Evolutionary conservation across 1,284 basidiomycete genomes (phyloP).

Genomic region (Stygiomarasmius scandens): DNA sequence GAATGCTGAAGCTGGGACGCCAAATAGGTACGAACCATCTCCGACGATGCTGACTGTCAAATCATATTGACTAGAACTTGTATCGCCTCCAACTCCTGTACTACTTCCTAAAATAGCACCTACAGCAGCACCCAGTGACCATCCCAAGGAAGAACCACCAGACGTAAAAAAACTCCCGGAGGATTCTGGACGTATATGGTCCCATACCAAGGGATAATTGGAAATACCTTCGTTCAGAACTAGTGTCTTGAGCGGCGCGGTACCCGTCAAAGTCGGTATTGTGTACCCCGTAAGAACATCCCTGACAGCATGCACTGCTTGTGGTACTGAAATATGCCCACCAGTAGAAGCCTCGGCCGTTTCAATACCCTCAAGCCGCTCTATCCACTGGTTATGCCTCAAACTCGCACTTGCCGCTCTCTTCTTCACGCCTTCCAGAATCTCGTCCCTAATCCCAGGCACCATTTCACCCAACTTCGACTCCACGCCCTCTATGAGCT

Average conservation of each 20-base stretch:
- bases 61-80: constrained; percentile 36
- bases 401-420: constrained; percentile 21
- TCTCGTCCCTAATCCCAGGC: constrained; percentile 10
- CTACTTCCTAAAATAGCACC: constrained; percentile 54
- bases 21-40: constrained; percentile 70
- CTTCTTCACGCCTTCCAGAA: constrained; percentile 18
- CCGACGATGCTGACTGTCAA: constrained; percentile 63
- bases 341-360: constrained; percentile 14
- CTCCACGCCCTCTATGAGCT: constrained; percentile 45
- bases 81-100: constrained; percentile 17
- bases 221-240: constrained; percentile 68
- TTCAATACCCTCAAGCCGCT: constrained; percentile 31
- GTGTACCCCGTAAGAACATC: constrained; percentile 35
- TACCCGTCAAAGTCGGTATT: constrained; percentile 27
- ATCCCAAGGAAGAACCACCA: constrained; percentile 66
- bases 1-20: constrained; percentile 64
- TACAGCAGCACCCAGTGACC: constrained; percentile 65
- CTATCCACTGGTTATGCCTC: constrained; percentile 29
- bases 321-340: constrained; percentile 43
- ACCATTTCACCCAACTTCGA: constrained; percentile 24
- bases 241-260: constrained; percentile 35
- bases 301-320: constrained; percentile 54
- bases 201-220: constrained; percentile 56
- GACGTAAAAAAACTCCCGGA: constrained; percentile 55
- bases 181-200: constrained; percentile 54